Evolutionary conservation across 2,329 filamentous ascomycete genomes (phyloP), one percentile per base, ranked within the genome.

Genomic region (Pestalotiopsis fici): DNA sequence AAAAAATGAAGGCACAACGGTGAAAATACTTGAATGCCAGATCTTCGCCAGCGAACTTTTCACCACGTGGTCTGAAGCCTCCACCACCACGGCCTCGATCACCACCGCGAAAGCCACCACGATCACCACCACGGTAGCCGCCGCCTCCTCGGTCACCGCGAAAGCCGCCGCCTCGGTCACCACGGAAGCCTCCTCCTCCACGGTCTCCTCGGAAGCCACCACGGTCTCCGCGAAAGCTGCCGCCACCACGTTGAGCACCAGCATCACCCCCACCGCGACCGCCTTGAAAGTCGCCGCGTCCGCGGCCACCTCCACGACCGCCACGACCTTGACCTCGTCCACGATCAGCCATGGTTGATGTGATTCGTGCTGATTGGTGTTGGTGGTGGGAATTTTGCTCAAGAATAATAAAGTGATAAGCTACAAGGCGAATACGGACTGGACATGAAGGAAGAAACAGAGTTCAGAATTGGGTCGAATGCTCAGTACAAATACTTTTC

Each of bases 21-120:
- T 1, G 23, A 37, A 74, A 77, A 70, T 68, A 81, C 80, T 50
- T 71, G 67, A 77, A 81, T 2, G 79, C 72, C 2, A 72, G 27
- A 2, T 67, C 60, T 57, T 77, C 72, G 55, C 69, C 73, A 4
- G 64, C 67, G 54, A 75, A 76, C 25, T 27, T 71, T 43, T 74
- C 69, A 37, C 71, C 71, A 11, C 70, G 68, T 3, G 72, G 70
- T 59, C 65, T 68, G 25, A 65, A 69, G 11, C 71, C 72, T 13
- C 72, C 71, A 27, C 70, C 63, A n/a, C 63, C 65, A 11, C 71
- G 69, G 28, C 68, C 66, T 56, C 66, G 28, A 39, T 66, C 65
- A 5, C 65, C 61, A n/a, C 68, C 69, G 21, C 43, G 56, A 37
- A 35, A 39, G 1, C 64, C 64, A 31, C 67, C 67, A 15, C 68